phyloP scores from a whole-genome alignment of 2,329 filamentous ascomycete genomes.

The Drechslerella stenobrocha region DNA sequence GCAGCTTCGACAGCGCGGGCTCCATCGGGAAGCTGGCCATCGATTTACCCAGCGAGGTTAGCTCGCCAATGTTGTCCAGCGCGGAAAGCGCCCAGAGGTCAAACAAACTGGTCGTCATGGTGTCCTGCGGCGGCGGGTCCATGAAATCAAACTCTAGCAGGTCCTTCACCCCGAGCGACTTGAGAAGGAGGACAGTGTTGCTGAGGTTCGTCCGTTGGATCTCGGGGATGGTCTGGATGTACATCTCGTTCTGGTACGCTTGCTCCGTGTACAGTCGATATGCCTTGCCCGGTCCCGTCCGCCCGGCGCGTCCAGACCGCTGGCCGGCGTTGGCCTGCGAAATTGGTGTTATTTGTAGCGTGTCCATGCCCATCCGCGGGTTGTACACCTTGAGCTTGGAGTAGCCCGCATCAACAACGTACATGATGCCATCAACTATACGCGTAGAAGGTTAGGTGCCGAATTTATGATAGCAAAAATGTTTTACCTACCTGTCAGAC shows the following conservation, averaged over 20 bases:
- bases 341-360: slow-evolving; percentile 93
- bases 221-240: slow-evolving; percentile 94
- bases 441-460: slow-evolving; percentile 4
- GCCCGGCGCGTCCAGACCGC: slow-evolving; percentile 86
- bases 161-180: slow-evolving; percentile 91
- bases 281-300: slow-evolving; percentile 92
- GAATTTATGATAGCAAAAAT: neutral
- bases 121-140: slow-evolving; percentile 97
- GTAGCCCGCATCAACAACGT: slow-evolving; percentile 93
- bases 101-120: slow-evolving; percentile 94
- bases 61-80: slow-evolving; percentile 86
- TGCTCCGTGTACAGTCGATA: slow-evolving; percentile 93
- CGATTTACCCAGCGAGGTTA: slow-evolving; percentile 80
- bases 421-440: slow-evolving; percentile 93
- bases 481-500: slow-evolving; percentile 65
- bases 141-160: slow-evolving; percentile 97
- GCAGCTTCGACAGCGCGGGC: slow-evolving; percentile 86
- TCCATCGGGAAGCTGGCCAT: slow-evolving; percentile 99
- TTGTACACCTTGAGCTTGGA: slow-evolving; percentile 99
- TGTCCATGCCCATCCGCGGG: slow-evolving; percentile 98
- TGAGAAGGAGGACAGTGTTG: slow-evolving; percentile 91
- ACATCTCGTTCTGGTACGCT: slow-evolving; percentile 93
- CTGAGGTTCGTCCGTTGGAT: slow-evolving; percentile 95
- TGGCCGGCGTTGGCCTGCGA: slow-evolving; percentile 96
- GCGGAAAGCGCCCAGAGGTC: slow-evolving; percentile 96